Conservation (phyloP, 164 flowering plant species). For the Tinospora cordifolia region DNA sequence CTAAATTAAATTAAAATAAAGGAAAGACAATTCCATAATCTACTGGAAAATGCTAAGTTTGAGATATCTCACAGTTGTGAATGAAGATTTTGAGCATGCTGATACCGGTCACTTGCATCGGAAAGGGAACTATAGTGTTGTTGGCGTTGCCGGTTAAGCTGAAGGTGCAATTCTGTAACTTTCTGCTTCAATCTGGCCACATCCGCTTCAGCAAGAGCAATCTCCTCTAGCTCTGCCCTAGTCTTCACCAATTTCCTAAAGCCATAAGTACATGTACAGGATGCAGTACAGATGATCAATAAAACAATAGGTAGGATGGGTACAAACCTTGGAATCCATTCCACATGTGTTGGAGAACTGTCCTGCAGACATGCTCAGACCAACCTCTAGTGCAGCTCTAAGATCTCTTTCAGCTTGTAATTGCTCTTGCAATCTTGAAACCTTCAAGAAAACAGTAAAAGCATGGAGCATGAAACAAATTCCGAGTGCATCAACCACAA, state of each 20-base stretch:
- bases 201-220: slow-evolving; percentile 98
- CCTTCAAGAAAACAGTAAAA: slow-evolving; percentile 34
- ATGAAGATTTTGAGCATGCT: slow-evolving; percentile 50
- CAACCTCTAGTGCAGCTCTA: slow-evolving; percentile 93
- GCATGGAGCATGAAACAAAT: neutral
- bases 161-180: slow-evolving; percentile 95
- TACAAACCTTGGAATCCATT: slow-evolving; percentile 91
- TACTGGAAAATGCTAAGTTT: neutral
- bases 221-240: slow-evolving; percentile 97
- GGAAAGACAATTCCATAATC: neutral
- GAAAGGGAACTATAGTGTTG: slow-evolving; percentile 82
- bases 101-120: slow-evolving; percentile 65
- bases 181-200: slow-evolving; percentile 96
- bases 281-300: neutral
- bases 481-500: neutral
- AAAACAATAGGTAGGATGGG: slow-evolving; percentile 1
- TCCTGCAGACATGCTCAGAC: slow-evolving; percentile 91
- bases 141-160: slow-evolving; percentile 90
- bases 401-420: slow-evolving; percentile 97
- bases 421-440: slow-evolving; percentile 94
- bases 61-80: slow-evolving; percentile 58
- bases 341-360: slow-evolving; percentile 64
- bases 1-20: neutral
- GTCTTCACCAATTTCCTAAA: slow-evolving; percentile 46
- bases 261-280: slow-evolving; percentile 13